These are phyloP conservation scores for Ophiognomonia clavigignenti-juglandacearum DNA, from an alignment of 2,329 filamentous ascomycete species.

Conservation along the genomic window DNA sequence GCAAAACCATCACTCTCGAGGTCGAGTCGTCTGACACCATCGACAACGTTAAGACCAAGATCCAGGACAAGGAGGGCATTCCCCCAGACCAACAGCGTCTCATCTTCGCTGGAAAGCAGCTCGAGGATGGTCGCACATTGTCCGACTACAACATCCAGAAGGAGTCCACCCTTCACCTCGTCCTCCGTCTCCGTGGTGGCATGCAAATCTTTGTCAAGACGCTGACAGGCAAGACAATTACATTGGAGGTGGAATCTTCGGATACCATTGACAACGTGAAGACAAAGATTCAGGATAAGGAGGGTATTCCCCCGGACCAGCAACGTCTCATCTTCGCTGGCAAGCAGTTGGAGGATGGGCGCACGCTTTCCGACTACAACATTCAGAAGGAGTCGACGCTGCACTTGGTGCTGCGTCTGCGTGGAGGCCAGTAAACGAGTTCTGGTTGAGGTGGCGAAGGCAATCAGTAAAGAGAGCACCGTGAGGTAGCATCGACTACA, in stretches of 20 bases:
- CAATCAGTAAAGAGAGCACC: too few relatives aligned
- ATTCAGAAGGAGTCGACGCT: conserved; percentile 76
- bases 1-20: conserved; percentile 92
- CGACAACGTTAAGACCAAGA: conserved; percentile 92
- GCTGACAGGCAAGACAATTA: conserved; percentile 66
- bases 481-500: not conserved
- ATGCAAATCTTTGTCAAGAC: conserved; percentile 75
- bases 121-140: conserved; percentile 87
- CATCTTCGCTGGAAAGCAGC: conserved; percentile 90
- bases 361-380: conserved; percentile 82
- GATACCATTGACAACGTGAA: conserved; percentile 70
- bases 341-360: conserved; percentile 70
- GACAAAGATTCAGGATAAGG: conserved; percentile 67
- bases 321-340: conserved; percentile 67
- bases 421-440: conserved; percentile 52
- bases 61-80: conserved; percentile 89
- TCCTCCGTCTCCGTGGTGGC: conserved; percentile 76
- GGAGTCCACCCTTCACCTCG: conserved; percentile 76
- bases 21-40: conserved; percentile 88
- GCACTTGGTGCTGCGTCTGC: conserved; percentile 65
- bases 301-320: conserved; percentile 66
- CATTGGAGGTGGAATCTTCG: conserved; percentile 61
- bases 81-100: conserved; percentile 91
- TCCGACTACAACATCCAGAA: conserved; percentile 98
- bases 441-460: not conserved